Percentiles rank a stretch among this genome's conserved stretches.
Conservation (phyloP, 2,329 filamentous ascomycete genomes). For the Aspergillus tamarii region DNA sequence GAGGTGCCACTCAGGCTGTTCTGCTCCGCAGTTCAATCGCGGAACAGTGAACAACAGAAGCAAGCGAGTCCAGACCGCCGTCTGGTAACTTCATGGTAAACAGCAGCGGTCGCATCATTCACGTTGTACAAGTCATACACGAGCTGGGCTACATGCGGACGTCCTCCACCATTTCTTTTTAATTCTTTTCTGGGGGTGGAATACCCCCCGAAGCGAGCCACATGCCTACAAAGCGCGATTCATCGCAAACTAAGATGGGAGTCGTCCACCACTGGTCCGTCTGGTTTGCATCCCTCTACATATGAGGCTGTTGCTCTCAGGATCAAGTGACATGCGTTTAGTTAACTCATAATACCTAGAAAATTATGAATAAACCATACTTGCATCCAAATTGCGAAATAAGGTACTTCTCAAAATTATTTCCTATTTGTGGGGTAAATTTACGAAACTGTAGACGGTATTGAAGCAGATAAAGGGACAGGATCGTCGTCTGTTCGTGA, state of each 20-base stretch:
- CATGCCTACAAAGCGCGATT: neutral
- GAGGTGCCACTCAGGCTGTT: neutral
- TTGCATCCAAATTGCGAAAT: neutral
- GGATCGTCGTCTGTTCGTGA: neutral
- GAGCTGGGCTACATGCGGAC: neutral
- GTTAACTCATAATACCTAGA: neutral
- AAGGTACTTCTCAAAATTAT: neutral
- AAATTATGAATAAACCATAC: neutral
- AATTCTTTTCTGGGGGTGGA: neutral
- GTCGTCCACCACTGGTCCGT: neutral
- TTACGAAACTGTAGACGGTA: neutral
- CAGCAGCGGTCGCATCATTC: neutral
- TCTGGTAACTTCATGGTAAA: neutral
- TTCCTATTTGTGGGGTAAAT: neutral
- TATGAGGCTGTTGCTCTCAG: neutral
- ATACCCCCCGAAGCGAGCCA: neutral
- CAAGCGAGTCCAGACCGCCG: neutral
- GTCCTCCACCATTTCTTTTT: neutral
- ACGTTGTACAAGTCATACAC: neutral
- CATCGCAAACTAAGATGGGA: neutral
- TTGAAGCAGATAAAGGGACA: neutral
- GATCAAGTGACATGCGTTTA: neutral
- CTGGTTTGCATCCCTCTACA: neutral
- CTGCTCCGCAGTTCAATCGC: neutral
- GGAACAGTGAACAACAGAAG: neutral